These are phyloP conservation scores for Dactylella cylindrospora DNA, from an alignment of 2,329 filamentous ascomycete genomes.

Conservation along the genomic window DNA sequence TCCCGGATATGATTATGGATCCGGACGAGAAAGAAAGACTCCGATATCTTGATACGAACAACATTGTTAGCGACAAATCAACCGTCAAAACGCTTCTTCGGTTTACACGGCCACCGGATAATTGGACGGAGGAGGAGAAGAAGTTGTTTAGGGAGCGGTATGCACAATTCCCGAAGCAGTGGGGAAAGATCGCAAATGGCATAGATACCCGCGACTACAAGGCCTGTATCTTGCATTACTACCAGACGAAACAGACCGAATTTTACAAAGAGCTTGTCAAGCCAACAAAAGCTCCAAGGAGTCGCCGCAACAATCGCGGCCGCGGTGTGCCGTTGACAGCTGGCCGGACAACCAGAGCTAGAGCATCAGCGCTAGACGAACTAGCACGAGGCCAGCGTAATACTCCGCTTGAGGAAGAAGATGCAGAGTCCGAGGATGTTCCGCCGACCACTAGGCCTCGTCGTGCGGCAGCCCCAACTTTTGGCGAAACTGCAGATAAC, in stretches of 20 bases:
- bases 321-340: conserved; percentile 55
- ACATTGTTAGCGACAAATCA: conserved; percentile 62
- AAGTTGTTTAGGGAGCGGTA: conserved; percentile 73
- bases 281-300: conserved; percentile 22
- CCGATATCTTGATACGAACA: conserved; percentile 62
- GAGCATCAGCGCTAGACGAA: conserved; percentile 61
- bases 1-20: conserved; percentile 70
- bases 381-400: conserved; percentile 61
- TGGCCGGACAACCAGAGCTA: conserved; percentile 58
- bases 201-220: conserved; percentile 69
- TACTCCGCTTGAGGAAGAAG: conserved; percentile 50
- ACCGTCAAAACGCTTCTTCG: conserved; percentile 45
- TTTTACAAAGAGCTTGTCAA: conserved; percentile 76
- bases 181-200: conserved; percentile 72
- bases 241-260: conserved; percentile 72
- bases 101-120: conserved; percentile 73
- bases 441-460: conserved; percentile 56
- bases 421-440: conserved; percentile 52
- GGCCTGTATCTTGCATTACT: conserved; percentile 83
- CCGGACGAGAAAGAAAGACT: conserved; percentile 64
- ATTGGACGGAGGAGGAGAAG: conserved; percentile 72
- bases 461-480: conserved; percentile 54
- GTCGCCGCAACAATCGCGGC: conserved; percentile 21
- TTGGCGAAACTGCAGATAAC: conserved; percentile 45
- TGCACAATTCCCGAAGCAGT: conserved; percentile 76